Base-by-base conservation (phyloP, 2,329 filamentous ascomycete genomes). In the Chalaropsis thielavioides region DNA sequence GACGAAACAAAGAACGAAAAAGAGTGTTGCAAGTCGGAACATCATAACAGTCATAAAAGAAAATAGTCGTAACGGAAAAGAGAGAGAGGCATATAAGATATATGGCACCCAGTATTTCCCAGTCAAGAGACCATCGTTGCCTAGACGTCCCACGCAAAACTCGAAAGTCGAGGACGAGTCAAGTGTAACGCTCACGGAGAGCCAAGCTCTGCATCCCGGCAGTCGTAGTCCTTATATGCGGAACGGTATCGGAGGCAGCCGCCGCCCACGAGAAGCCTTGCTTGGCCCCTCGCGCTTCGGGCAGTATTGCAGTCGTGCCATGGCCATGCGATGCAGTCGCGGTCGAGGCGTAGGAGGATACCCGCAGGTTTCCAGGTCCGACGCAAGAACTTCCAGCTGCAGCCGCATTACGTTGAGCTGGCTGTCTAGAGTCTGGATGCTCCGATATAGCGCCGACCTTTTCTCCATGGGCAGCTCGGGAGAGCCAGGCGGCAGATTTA, bases 1-100 rank as follows among this genome's bases (percentile, higher is more conserved):
- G 31, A 6, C 11, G 13, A 60, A 58, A 31, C n/a, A n/a, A 22
- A 41, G 6, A 60, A 60, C 10, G n/a, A 60, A 38, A 61, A 27
- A 46, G n/a, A 61, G 43, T 49, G 35, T 7, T 58, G 35, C 43
- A 27, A 49, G 19, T 56, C 51, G 62, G 40, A 46, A 31, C 44
- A 49, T 64, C 62, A 41, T 64, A 58, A 58, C 24, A 44, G 51
- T 64, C 62, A 59, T 64, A 64, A 64, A 22, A 64, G 59, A 64
- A 22, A 64, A 58, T 64, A 58, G 62, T 64, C 62, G 43, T 63
- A 58, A 56, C 49, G 22, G 35, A 27, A 38, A 38, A 62, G 41
- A 13, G 22, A 35, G 24, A 24, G 27, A 11, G 43, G n/a, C n/a
- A 22, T 31, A n/a, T 49, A 19, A 49, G 51, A 17, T 6, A 58